Base-by-base conservation (phyloP, 495 filamentous ascomycete species). In the Bathelium albidoporum region DNA sequence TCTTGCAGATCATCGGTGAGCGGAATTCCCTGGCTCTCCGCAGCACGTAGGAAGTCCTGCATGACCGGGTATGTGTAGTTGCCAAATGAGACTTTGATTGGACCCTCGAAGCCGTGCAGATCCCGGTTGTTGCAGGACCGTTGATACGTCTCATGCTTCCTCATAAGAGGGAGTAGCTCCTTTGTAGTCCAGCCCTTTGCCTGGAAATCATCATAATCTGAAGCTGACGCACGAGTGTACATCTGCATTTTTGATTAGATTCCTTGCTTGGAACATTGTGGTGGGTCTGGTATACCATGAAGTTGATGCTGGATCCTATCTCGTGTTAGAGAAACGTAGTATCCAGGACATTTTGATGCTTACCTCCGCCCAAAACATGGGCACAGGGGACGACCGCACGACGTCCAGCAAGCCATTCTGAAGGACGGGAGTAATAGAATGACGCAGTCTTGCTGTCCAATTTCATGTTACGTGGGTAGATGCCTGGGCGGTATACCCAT, bases 41-140 rank as follows among this genome's bases (percentile, higher is more conserved):
- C 81, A n/a, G 89, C 89, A 29, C 87, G 81, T 39, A 93, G 79
- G 76, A 93, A 92, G 74, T 93, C 88, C 64, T 91, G 82, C 78
- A 82, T 85, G 72, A 76, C 72, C 1, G 70, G 71, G 53, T 75
- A 75, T 10, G 73, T 74, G 65, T 73, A 72, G 70, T 76, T 91
- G 41, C 89, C 89, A 65, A 91, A 91, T 0, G 88, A 91, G 32
- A 91, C 89, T 72, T 91, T 91, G 75, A 94, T 91, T 1, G 89
- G 89, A 0, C 89, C 89, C 3, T 89, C 87, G 59, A 86, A 89
- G 18, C 89, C 89, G 68, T 94, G 89, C 32, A 89, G 69, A 43
- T 91, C 88, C 58, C 74, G 68, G 61, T 91, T 90, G 68, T 89
- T 89, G 66, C 80, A 86, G 16, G 87, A 79, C 26, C 88, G 79